Percentiles rank a stretch among this genome's conserved stretches.
Conservation (phyloP, 768 basidiomycete genomes). For the Rhizopogon salebrosus region DNA sequence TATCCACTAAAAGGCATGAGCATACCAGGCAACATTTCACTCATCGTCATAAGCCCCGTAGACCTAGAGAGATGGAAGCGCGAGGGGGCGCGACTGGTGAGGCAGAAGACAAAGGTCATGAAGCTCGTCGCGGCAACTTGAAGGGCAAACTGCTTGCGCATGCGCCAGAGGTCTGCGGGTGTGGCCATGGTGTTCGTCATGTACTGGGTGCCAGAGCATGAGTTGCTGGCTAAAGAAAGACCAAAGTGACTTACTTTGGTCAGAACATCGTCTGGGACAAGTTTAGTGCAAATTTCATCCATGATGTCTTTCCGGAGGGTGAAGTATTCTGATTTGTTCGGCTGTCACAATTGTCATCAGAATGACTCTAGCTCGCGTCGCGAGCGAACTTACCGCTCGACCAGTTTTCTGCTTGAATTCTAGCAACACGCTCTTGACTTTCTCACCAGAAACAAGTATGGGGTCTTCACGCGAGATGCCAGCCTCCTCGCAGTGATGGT, state of each 20-base stretch:
- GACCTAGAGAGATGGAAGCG: conserved; percentile 88
- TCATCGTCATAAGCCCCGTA: conserved; percentile 89
- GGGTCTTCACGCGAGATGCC: conserved; percentile 86
- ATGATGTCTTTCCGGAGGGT: conserved; percentile 77
- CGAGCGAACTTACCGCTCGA: conserved; percentile 30
- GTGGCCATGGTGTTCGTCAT: conserved; percentile 83
- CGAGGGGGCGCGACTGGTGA: conserved; percentile 77
- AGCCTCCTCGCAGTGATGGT: conserved; percentile 73
- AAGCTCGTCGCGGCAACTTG: conserved; percentile 88
- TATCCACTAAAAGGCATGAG: neutral
- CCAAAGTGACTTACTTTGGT: conserved; percentile 53
- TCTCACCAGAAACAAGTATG: conserved; percentile 79
- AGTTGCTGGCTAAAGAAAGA: neutral
- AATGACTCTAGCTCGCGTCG: neutral
- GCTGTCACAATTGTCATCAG: conserved; percentile 29
- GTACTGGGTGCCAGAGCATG: conserved; percentile 49
- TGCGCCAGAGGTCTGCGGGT: conserved; percentile 87
- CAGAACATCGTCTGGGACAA: conserved; percentile 86
- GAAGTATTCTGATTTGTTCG: conserved; percentile 59
- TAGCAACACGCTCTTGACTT: conserved; percentile 63
- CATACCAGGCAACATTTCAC: conserved; percentile 82
- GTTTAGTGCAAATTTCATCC: conserved; percentile 83
- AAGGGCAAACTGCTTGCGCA: conserved; percentile 94
- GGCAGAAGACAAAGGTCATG: conserved; percentile 83
- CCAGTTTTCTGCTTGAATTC: conserved; percentile 48